Percentiles rank a stretch among this genome's conserved stretches.
Conservation (phyloP, 2,329 filamentous ascomycete species). For the Amauroascus verrucosus region DNA sequence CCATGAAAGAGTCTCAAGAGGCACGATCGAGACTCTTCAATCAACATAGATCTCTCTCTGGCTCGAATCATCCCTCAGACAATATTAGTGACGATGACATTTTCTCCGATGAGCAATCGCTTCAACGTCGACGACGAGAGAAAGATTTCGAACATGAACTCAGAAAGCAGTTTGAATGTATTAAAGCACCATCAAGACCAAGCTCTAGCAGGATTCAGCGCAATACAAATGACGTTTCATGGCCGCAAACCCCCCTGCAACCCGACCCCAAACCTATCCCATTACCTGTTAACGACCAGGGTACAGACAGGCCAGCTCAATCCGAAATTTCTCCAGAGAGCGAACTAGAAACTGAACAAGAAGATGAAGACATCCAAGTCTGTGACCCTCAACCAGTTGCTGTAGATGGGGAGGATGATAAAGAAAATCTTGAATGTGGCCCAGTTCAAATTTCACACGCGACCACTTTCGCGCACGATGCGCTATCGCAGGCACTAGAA, state of each 20-base stretch:
- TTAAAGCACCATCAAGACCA: conserved; percentile 27
- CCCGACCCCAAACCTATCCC: background rate
- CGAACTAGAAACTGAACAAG: conserved; percentile 36
- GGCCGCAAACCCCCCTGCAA: background rate
- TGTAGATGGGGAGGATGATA: conserved; percentile 35
- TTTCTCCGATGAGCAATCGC: conserved; percentile 34
- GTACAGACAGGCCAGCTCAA: background rate
- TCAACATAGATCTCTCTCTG: conserved; percentile 28
- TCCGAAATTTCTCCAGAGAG: conserved; percentile 1
- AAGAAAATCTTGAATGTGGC: conserved; percentile 35
- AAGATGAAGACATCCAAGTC: conserved; percentile 29
- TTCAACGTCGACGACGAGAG: conserved; percentile 27
- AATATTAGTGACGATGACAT: conserved; percentile 36
- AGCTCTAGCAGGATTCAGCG: conserved; percentile 12
- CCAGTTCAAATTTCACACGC: conserved; percentile 23
- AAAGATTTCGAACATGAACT: conserved; percentile 28
- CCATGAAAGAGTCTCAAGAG: conserved; percentile 39
- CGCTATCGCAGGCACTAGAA: conserved; percentile 31
- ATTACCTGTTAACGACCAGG: background rate
- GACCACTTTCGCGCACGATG: conserved; percentile 28
- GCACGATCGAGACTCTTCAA: conserved; percentile 28
- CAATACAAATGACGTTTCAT: conserved; percentile 11
- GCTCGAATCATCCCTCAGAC: conserved; percentile 24
- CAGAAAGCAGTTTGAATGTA: conserved; percentile 27
- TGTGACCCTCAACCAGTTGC: conserved; percentile 23